Conservation (phyloP, 2,329 filamentous ascomycete genomes). For the Incumbomyces delicatus region DNA sequence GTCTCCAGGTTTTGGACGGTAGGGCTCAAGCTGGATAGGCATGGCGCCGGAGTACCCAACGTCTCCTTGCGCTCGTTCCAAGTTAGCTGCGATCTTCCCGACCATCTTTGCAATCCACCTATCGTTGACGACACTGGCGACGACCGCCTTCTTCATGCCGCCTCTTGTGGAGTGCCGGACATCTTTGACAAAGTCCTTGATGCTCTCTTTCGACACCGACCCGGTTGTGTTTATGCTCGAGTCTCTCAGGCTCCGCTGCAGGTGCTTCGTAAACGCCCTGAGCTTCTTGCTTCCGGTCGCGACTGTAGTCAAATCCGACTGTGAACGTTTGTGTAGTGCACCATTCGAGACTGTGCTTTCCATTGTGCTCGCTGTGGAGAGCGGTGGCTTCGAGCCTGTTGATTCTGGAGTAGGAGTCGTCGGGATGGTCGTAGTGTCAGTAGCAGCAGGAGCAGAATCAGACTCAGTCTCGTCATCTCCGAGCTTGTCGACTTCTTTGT, state of each 20-base stretch:
- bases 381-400: neutral
- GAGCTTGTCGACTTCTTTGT: constrained; percentile 31
- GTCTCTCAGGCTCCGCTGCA: constrained; percentile 3
- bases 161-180: constrained; percentile 30
- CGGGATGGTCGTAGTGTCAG: neutral
- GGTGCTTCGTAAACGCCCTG: constrained; percentile 5
- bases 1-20: constrained; percentile 17
- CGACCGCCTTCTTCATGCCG: constrained; percentile 38
- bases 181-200: constrained; percentile 23
- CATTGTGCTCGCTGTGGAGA: neutral
- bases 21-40: constrained; percentile 31
- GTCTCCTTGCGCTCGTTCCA: constrained; percentile 42
- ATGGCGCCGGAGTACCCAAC: constrained; percentile 42
- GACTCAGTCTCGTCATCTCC: constrained; percentile 19
- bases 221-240: neutral
- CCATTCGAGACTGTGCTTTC: neutral
- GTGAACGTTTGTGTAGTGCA: neutral
- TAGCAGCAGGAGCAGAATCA: neutral
- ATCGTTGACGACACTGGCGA: constrained; percentile 42
- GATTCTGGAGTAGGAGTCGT: neutral
- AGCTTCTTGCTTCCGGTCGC: neutral
- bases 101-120: constrained; percentile 47
- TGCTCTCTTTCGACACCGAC: constrained; percentile 21
- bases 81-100: constrained; percentile 40
- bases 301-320: neutral